Conservation (phyloP, 768 basidiomycete genomes). For the Pilatotrama ljubarskyi region DNA sequence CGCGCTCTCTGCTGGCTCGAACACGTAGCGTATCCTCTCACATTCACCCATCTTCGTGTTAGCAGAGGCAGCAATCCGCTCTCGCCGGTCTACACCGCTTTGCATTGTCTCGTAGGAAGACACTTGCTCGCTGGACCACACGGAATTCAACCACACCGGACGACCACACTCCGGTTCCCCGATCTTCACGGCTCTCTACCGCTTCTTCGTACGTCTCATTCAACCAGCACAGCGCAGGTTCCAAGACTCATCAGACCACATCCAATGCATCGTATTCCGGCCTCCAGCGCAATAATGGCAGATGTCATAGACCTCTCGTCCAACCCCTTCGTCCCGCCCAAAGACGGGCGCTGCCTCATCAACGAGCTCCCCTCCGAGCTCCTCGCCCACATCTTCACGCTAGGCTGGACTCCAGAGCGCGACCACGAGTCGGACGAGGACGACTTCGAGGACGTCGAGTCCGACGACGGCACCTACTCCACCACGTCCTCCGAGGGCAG, state of each 20-base stretch:
- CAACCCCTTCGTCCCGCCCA: conserved; percentile 22
- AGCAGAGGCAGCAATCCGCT: not conserved
- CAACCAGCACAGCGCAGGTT: not conserved
- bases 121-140: not conserved
- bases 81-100: not conserved
- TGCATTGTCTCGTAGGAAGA: not conserved
- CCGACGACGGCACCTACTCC: conserved; percentile 7
- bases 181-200: too few species aligned
- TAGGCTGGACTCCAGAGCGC: conserved; percentile 4
- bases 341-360: conserved; percentile 33
- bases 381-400: conserved; percentile 44
- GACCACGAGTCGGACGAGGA: conserved; percentile 25
- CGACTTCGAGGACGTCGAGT: conserved; percentile 27
- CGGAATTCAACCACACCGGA: not conserved
- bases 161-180: not conserved
- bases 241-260: not conserved
- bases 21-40: not conserved
- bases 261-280: not conserved
- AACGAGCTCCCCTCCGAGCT: conserved; percentile 59
- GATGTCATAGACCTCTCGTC: conserved; percentile 12
- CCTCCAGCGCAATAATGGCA: not conserved
- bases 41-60: not conserved
- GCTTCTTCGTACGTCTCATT: not conserved
- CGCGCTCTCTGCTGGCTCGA: too few species aligned
- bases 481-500: not conserved